Evolutionary conservation across 2,329 filamentous ascomycete genomes (phyloP), one percentile per base, ranked within the genome.

Genomic region (Phialophora chinensis): DNA sequence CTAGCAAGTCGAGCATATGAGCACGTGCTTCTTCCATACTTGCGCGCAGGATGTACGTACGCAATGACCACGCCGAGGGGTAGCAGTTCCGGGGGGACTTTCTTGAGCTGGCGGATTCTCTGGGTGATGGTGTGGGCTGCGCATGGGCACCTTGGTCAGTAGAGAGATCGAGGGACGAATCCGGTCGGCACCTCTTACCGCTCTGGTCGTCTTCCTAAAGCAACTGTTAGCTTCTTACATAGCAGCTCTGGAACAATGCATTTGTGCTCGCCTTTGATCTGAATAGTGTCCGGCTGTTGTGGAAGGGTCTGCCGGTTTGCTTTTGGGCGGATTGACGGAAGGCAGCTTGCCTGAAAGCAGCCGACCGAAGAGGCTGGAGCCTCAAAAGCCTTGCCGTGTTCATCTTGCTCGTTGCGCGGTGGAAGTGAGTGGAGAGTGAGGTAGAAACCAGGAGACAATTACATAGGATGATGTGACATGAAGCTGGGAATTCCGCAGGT

Each of bases 121-220:
- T 98, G 95, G 73, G 94, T 97, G 81, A 98, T 88, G 76, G 94
- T 97, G 85, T 98, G 95, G 79, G 92, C 95, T 99, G 71, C n/a
- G n/a, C 3, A 64, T 69, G 58, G 27, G 57, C 70, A 77, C 68
- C 75, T 73, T 44, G 35, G 59, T 71, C 63, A 69, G 61, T 61
- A 60, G 49, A 49, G 44, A 47, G 35, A 20, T 62, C 50, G n/a
- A 33, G 20, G 54, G 23, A 20, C 54, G 7, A 58, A 14, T 25
- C 38, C 49, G 14, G 12, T 25, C 38, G 17, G 14, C 12, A 33
- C 31, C 63, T 66, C 82, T 72, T 85, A 89, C 87, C 87, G 77
- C 84, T 83, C 71, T 89, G 86, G 77, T 85, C 83, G 78, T 89
- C 86, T 79, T 88, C 88, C 87, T 89, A 73, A 69, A 75, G 27